Percentiles rank a stretch among this genome's conserved stretches.
These are phyloP conservation scores for Diplodia mutila DNA, from an alignment of 2,329 filamentous ascomycete species.

Conservation along the genomic window DNA sequence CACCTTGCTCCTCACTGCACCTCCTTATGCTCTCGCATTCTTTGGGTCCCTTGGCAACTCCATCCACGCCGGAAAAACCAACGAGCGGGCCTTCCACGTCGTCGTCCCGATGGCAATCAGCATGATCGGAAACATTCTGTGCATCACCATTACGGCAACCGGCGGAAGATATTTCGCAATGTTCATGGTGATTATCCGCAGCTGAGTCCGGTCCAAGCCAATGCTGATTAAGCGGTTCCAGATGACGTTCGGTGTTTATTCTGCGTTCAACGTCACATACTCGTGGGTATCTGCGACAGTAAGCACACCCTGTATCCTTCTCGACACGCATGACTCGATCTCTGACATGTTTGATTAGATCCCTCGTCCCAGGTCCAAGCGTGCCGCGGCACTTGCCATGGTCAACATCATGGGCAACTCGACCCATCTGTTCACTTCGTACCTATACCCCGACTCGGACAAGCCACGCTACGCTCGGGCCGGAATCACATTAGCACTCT, in stretches of 20 bases:
- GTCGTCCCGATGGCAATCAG: slow-evolving; percentile 54
- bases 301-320: neutral
- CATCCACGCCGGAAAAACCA: slow-evolving; percentile 48
- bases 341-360: neutral
- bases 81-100: slow-evolving; percentile 48
- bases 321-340: slow-evolving; percentile 30
- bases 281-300: slow-evolving; percentile 37
- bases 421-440: slow-evolving; percentile 5
- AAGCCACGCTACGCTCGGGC: slow-evolving; percentile 14
- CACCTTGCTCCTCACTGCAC: slow-evolving; percentile 39
- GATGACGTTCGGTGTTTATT: slow-evolving; percentile 30
- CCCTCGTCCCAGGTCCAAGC: slow-evolving; percentile 40
- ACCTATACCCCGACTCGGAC: slow-evolving; percentile 11
- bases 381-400: slow-evolving; percentile 26
- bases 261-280: slow-evolving; percentile 44
- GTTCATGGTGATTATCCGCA: slow-evolving; percentile 27
- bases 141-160: slow-evolving; percentile 58
- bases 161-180: slow-evolving; percentile 38
- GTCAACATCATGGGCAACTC: slow-evolving; percentile 27
- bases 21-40: slow-evolving; percentile 63
- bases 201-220: neutral
- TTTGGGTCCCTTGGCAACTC: slow-evolving; percentile 53
- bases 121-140: slow-evolving; percentile 57
- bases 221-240: neutral
- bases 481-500: neutral